Base-by-base conservation (phyloP, 1,284 basidiomycete genomes). In the Ustilago xerochloae region DNA sequence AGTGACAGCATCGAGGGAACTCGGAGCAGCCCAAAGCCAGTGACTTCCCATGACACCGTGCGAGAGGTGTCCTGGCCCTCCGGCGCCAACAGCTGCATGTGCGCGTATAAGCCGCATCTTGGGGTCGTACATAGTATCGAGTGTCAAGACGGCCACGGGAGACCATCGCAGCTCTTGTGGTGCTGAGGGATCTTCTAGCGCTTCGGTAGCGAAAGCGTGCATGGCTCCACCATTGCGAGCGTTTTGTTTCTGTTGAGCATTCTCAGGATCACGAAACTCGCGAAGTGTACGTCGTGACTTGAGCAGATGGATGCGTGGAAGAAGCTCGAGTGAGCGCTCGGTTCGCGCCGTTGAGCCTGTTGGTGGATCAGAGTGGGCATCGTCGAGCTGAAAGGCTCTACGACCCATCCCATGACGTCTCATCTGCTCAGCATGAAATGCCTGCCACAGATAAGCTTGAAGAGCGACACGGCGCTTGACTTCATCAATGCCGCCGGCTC, bases 391-490 rank as follows among this genome's bases (percentile, higher is more conserved):
- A 35, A 79, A 79, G 8, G 64, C 45, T 2, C 77, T 50, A 1
- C 72, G 65, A 22, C 66, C 72, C 50, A 79, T 67, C 6, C 71
- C 63, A 22, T 75, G 68, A 16, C 77, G 57, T 10, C 65, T 59
- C 75, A 79, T 77, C 45, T 79, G 75, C 51, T 79, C 77, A 0
- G 71, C 66, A 18, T 77, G 71, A 41, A 77, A 79, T 2, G 77
- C 71, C 30, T 79, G 75, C 75, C 75, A 77, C 9, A 71, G 55
- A 36, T 79, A 79, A 0, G 75, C 74, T 46, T 79, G 77, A 3
- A 79, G 38, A 1, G 70, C 74, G 3, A 79, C 36, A n/a, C 69
- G 59, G 16, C 62, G 49, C 53, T 64, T 72, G 46, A 76, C 62
- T 36, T 68, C 74, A n/a, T 6, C 35, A 2, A 76, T 16, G 7